Conservation (phyloP, 2,329 filamentous ascomycete genomes). For the Epichloe sp. region DNA sequence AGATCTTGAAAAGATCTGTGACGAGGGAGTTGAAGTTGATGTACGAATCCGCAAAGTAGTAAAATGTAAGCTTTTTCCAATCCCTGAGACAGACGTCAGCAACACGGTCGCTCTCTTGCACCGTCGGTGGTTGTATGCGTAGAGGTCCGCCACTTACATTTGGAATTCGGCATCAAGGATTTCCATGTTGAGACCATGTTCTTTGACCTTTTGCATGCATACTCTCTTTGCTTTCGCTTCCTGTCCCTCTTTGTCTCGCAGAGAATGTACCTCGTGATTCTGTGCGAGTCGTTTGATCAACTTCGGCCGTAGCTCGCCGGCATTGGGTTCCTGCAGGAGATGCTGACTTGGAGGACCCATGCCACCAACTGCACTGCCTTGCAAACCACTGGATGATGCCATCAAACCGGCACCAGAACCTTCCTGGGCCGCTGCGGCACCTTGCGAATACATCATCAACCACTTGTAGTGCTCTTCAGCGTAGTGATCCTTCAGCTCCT, state of each 20-base stretch:
- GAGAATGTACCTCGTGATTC: slow-evolving; percentile 73
- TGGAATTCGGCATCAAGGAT: slow-evolving; percentile 98
- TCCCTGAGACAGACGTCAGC: slow-evolving; percentile 48
- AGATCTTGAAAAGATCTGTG: slow-evolving; percentile 96
- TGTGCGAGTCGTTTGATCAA: slow-evolving; percentile 93
- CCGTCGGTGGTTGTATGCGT: no score
- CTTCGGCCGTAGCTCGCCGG: slow-evolving; percentile 79
- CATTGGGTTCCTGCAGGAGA: slow-evolving; percentile 56
- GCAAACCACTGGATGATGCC: slow-evolving; percentile 48
- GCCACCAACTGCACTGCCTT: slow-evolving; percentile 60
- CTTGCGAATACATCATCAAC: slow-evolving; percentile 97
- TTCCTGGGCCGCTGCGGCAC: slow-evolving; percentile 49
- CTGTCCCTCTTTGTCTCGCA: slow-evolving; percentile 92
- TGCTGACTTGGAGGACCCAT: slow-evolving; percentile 66
- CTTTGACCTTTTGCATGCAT: slow-evolving; percentile 91
- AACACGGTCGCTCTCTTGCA: not conserved
- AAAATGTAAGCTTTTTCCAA: slow-evolving; percentile 97
- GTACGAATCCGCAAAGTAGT: slow-evolving; percentile 95
- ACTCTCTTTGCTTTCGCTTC: slow-evolving; percentile 96
- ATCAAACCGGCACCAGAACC: slow-evolving; percentile 48
- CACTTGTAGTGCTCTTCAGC: slow-evolving; percentile 94
- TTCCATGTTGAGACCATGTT: slow-evolving; percentile 94
- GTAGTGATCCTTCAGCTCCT: slow-evolving; percentile 80
- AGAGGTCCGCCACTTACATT: slow-evolving; percentile 54
- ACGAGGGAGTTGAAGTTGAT: slow-evolving; percentile 99